phyloP scores from a whole-genome alignment of 2,329 filamentous ascomycete species.

The Cladosporium sp. region DNA sequence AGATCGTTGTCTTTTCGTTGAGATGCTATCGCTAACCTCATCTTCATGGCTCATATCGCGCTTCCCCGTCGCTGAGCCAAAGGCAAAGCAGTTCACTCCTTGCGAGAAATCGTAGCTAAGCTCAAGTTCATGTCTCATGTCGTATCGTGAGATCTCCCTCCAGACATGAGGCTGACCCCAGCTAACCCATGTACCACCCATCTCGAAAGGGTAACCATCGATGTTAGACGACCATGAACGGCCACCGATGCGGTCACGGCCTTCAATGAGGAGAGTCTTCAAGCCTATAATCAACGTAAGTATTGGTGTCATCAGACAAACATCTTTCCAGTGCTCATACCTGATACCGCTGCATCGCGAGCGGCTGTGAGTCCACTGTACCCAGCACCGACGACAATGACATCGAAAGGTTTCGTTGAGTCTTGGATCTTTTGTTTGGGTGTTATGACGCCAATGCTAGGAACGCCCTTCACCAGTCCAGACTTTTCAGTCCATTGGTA shows the following conservation, averaged over 20 bases:
- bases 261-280: constrained; percentile 49
- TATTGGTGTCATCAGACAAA: neutral
- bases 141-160: constrained; percentile 34
- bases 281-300: constrained; percentile 22
- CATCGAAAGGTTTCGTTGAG: constrained; percentile 3
- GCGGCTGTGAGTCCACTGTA: constrained; percentile 47
- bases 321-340: constrained; percentile 35
- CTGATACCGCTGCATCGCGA: constrained; percentile 41
- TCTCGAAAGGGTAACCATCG: constrained; percentile 47
- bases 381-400: constrained; percentile 46
- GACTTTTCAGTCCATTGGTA: neutral
- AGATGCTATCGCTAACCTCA: neutral
- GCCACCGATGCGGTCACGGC: constrained; percentile 51
- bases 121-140: constrained; percentile 2
- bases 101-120: neutral
- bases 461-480: neutral
- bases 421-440: constrained; percentile 18
- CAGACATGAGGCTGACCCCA: constrained; percentile 35
- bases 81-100: neutral
- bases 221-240: constrained; percentile 50
- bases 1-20: neutral
- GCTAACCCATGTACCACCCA: constrained; percentile 53
- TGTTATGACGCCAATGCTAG: neutral
- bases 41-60: constrained; percentile 1
- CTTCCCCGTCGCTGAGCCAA: neutral